Conservation (phyloP, 805 yeast genomes). For the Komagataella pastoris region DNA sequence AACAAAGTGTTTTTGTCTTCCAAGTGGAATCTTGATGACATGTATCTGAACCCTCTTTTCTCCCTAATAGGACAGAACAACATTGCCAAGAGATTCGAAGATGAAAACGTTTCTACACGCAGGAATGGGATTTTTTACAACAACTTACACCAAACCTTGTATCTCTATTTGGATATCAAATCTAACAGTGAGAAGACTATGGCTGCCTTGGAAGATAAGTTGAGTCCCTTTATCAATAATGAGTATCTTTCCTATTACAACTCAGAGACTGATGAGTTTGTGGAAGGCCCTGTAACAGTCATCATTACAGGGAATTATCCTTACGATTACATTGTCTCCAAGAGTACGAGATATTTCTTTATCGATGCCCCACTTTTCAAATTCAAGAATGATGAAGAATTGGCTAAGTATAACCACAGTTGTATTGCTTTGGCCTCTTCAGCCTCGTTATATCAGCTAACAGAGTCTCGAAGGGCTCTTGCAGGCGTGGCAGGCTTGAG, state of each 20-base stretch:
- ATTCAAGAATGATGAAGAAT: conserved; percentile 6
- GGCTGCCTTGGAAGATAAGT: conserved; percentile 25
- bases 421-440: conserved; percentile 11
- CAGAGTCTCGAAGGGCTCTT: conserved; percentile 6
- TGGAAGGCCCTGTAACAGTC: conserved; percentile 43
- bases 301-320: conserved; percentile 59
- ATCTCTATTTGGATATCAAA: conserved; percentile 51
- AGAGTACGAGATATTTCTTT: conserved; percentile 23
- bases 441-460: conserved; percentile 9
- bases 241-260: conserved; percentile 38
- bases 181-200: conserved; percentile 29
- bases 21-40: conserved; percentile 28
- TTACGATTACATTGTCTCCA: conserved; percentile 16
- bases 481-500: conserved; percentile 17
- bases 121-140: conserved; percentile 28
- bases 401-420: conserved; percentile 8
- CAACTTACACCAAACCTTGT: conserved; percentile 31
- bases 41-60: conserved; percentile 43
- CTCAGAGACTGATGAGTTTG: conserved; percentile 16
- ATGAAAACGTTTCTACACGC: background rate
- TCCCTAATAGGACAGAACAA: conserved; percentile 36
- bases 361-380: conserved; percentile 36
- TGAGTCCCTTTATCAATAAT: conserved; percentile 31
- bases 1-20: conserved; percentile 27
- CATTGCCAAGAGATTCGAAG: conserved; percentile 1